These are phyloP conservation scores for Plasmodium chabaudi DNA, from an alignment of 169 alveolate genomes.

Conservation along the genomic window DNA sequence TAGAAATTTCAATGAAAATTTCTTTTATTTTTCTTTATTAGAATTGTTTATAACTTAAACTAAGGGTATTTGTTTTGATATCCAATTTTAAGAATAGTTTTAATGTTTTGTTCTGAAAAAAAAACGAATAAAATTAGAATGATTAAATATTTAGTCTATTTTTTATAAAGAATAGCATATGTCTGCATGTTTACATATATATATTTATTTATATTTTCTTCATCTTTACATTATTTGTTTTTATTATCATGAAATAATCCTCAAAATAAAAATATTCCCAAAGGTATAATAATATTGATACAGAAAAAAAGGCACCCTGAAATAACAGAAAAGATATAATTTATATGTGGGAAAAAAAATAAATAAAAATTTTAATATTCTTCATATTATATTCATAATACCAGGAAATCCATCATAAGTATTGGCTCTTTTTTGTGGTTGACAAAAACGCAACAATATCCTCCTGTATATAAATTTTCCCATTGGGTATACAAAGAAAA, in stretches of 20 bases:
- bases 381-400: neutral
- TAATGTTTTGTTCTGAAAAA: conserved; percentile 10
- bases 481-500: neutral
- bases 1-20: neutral
- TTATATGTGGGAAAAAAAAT: neutral
- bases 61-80: conserved; percentile 12
- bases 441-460: conserved; percentile 60
- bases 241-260: conserved; percentile 45
- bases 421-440: conserved; percentile 56
- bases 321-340: neutral
- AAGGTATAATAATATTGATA: conserved; percentile 21
- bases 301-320: conserved; percentile 42
- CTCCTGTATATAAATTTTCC: conserved; percentile 12
- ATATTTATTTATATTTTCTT: conserved; percentile 1
- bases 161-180: too few species aligned
- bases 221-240: conserved; percentile 30
- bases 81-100: conserved; percentile 39
- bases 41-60: conserved; percentile 17
- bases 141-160: neutral
- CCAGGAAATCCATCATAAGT: conserved; percentile 48
- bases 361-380: neutral
- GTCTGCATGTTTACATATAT: neutral
- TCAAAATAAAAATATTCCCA: conserved; percentile 54
- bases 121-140: neutral
- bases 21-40: conserved; percentile 15